Conservation (phyloP, 1,139 yeast species). For the Arxiozyma slooffiae region DNA sequence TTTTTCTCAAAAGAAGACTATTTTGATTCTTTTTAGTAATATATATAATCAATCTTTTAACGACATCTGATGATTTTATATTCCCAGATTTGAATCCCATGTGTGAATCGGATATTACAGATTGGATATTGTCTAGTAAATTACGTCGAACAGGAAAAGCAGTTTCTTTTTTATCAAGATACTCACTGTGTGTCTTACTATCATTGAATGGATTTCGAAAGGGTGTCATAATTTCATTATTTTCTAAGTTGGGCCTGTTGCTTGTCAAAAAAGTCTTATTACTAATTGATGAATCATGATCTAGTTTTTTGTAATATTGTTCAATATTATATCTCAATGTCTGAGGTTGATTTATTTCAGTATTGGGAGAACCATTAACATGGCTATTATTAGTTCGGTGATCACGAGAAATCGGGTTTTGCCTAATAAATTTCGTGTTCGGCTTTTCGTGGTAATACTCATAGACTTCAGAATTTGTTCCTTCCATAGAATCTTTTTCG, state of each 20-base stretch:
- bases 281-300: not conserved
- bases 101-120: not conserved
- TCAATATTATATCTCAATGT: not conserved
- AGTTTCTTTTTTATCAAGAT: not conserved
- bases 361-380: not conserved
- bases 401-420: not conserved
- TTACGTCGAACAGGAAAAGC: not conserved
- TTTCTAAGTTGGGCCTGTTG: not conserved
- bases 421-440: not conserved
- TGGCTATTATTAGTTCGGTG: not conserved
- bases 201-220: not conserved
- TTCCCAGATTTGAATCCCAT: not conserved
- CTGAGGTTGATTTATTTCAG: not conserved
- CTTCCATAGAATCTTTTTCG: not conserved
- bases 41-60: not conserved
- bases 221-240: not conserved
- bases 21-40: not conserved
- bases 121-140: not conserved
- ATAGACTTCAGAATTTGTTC: not conserved
- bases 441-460: not conserved
- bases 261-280: constrained; percentile 1
- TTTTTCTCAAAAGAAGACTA: not conserved
- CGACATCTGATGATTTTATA: not conserved
- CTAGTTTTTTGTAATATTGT: not conserved
- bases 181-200: not conserved